These are phyloP conservation scores for Backusella tarrabulga DNA, from an alignment of 192 early-diverging fungal genomes.

Conservation along the genomic window DNA sequence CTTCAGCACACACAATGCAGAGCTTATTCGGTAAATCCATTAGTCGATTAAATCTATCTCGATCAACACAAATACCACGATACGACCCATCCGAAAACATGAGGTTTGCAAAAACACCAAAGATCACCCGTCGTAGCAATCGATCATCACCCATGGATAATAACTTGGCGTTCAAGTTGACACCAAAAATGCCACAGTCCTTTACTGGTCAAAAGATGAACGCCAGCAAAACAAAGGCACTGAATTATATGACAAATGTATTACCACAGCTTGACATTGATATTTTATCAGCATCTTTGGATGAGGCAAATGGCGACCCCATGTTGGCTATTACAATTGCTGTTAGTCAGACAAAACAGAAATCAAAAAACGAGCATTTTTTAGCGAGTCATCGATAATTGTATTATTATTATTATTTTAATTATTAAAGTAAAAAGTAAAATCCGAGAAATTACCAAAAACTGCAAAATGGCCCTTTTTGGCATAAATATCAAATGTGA, in stretches of 20 bases:
- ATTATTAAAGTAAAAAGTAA: neutral
- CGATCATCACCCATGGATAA: neutral
- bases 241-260: conserved; percentile 19
- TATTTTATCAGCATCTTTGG: conserved; percentile 10
- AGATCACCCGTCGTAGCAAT: neutral
- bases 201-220: neutral
- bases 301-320: conserved; percentile 24
- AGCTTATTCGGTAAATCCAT: conserved; percentile 1
- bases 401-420: neutral
- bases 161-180: neutral
- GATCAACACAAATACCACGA: neutral
- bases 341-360: conserved; percentile 7
- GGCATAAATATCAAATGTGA: neutral
- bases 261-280: conserved; percentile 17
- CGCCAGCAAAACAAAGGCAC: neutral
- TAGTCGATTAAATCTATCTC: neutral
- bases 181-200: neutral
- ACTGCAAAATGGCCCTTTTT: neutral
- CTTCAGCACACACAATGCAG: neutral
- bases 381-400: neutral
- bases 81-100: neutral
- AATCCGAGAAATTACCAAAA: neutral
- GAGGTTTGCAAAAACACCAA: neutral
- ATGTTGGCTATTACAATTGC: conserved; percentile 23
- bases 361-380: neutral